Conservation (phyloP, 345 rosid species). For the Rhizophora mangle region DNA sequence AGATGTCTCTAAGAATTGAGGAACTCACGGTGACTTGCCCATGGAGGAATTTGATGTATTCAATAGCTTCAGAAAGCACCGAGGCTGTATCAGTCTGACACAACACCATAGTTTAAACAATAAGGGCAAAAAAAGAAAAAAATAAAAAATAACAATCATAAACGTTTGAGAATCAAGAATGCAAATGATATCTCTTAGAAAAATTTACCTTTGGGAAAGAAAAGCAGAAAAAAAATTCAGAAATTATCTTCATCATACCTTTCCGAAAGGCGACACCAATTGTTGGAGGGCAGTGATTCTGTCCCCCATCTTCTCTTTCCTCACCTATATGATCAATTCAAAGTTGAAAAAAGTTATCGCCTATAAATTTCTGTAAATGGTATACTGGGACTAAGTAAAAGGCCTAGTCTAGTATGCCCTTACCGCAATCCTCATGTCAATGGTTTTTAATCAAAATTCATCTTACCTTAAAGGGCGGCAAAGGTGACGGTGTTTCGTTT, state of each 20-base stretch:
- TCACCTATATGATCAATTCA: constrained; percentile 50
- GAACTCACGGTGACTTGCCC: constrained; percentile 80
- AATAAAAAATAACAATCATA: neutral
- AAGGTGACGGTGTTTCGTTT: constrained; percentile 67
- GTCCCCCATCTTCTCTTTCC: constrained; percentile 99
- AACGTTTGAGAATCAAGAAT: constrained; percentile 21
- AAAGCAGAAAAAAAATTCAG: constrained; percentile 17
- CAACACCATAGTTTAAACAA: constrained; percentile 12
- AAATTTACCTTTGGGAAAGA: constrained; percentile 15
- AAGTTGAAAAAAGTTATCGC: constrained; percentile 28
- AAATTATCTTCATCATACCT: constrained; percentile 44
- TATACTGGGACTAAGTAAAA: neutral
- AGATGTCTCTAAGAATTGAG: neutral
- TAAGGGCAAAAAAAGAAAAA: neutral
- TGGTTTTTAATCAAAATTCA: constrained; percentile 14
- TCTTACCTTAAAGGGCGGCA: constrained; percentile 91
- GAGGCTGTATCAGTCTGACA: constrained; percentile 99
- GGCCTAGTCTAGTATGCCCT: neutral
- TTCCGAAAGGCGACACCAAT: constrained; percentile 99
- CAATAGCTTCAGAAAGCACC: constrained; percentile 97
- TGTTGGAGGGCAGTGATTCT: constrained; percentile 99
- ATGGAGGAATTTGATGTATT: constrained; percentile 95
- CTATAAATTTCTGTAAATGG: neutral
- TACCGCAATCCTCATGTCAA: neutral
- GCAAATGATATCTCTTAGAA: constrained; percentile 14